These are phyloP conservation scores for Penicillium coffeae DNA, from an alignment of 495 filamentous ascomycete species.

Conservation along the genomic window DNA sequence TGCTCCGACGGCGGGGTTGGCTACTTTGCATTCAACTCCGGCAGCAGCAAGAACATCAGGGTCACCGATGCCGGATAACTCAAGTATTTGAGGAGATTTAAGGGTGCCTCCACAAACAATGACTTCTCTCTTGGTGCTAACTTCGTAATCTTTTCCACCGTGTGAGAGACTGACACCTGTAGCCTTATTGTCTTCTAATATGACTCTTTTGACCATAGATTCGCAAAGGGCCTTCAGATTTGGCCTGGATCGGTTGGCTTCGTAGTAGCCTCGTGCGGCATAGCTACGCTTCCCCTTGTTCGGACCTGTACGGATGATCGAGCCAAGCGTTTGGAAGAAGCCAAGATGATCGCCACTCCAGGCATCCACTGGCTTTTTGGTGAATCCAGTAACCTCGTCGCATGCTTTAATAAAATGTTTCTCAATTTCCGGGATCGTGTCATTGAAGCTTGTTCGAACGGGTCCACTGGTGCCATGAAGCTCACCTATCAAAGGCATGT, in stretches of 20 bases:
- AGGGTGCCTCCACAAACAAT: constrained; percentile 53
- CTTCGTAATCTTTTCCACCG: no score
- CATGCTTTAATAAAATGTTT: no score
- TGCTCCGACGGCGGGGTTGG: constrained; percentile 40
- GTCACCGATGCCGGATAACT: constrained; percentile 56
- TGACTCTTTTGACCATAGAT: constrained; percentile 41
- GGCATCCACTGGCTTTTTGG: no score
- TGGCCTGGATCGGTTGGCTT: constrained; percentile 31
- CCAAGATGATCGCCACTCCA: constrained; percentile 19
- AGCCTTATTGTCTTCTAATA: constrained; percentile 23
- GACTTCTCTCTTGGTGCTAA: constrained; percentile 44
- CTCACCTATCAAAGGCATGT: no score
- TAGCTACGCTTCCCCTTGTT: constrained; percentile 35
- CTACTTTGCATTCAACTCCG: constrained; percentile 32
- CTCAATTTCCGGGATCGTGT: no score
- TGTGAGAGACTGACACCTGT: no score
- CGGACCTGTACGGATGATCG: constrained; percentile 13
- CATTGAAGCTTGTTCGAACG: no score
- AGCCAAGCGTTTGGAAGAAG: constrained; percentile 18
- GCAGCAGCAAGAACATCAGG: constrained; percentile 20
- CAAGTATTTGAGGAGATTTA: constrained; percentile 52
- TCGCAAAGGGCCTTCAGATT: constrained; percentile 46
- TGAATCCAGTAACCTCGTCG: no score
- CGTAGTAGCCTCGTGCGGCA: constrained; percentile 26
- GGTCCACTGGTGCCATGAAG: no score